phyloP scores from a whole-genome alignment of 495 filamentous ascomycete genomes.

The Penicillium dipodomyicola region DNA sequence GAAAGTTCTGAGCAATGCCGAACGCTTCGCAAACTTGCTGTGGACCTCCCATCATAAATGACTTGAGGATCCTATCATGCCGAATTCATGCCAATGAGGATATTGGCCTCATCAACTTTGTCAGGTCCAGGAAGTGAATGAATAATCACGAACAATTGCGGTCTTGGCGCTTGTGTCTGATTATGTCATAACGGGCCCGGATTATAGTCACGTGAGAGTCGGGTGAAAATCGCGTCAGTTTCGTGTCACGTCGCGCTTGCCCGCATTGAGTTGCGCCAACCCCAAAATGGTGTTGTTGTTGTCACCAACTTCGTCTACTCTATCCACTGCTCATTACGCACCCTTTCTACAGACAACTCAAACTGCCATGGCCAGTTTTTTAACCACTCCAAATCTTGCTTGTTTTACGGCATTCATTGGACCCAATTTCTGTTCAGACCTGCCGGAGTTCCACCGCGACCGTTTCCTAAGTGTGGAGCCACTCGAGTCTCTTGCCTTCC shows the following conservation, averaged over 20 bases:
- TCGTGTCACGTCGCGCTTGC: constrained; percentile 28
- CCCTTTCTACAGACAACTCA: not conserved
- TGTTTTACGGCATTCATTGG: constrained; percentile 18
- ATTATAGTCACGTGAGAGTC: not conserved
- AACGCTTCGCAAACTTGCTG: constrained; percentile 33
- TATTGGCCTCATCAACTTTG: not conserved
- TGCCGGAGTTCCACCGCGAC: constrained; percentile 16
- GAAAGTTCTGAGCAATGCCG: constrained; percentile 37
- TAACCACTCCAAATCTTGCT: constrained; percentile 14
- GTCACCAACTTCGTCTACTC: constrained; percentile 22
- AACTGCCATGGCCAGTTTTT: constrained; percentile 4
- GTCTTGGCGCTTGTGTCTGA: constrained; percentile 11
- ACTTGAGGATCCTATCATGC: not conserved
- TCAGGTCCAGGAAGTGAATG: constrained; percentile 2
- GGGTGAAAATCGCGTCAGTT: constrained; percentile 14
- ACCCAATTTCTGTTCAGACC: constrained; percentile 24
- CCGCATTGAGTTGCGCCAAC: constrained; percentile 2
- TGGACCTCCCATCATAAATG: constrained; percentile 32
- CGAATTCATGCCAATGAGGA: not conserved
- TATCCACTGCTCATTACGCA: constrained; percentile 18
- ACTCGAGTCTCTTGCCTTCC: constrained; percentile 29
- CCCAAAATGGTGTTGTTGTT: constrained; percentile 16
- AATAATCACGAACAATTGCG: constrained; percentile 2
- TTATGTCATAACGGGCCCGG: constrained; percentile 5
- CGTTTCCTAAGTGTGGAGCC: constrained; percentile 22